phyloP scores from a whole-genome alignment of 169 alveolate genomes.

The Plasmodium relictum region DNA sequence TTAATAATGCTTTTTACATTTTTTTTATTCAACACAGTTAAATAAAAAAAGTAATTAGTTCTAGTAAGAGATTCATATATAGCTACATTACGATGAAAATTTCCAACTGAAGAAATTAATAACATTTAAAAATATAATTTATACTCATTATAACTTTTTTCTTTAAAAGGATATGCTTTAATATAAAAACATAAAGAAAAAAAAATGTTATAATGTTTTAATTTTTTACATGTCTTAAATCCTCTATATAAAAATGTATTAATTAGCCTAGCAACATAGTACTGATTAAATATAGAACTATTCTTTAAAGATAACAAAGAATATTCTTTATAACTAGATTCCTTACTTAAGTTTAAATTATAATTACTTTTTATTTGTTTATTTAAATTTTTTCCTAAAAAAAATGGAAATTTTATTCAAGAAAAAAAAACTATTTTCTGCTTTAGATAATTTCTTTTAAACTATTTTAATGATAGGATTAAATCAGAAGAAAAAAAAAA shows the following conservation, averaged over 20 bases:
- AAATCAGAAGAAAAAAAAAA: neutral
- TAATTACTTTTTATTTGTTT: slow-evolving; percentile 15
- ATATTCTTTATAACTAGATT: slow-evolving; percentile 31
- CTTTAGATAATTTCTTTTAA: neutral
- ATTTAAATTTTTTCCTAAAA: slow-evolving; percentile 17
- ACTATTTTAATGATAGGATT: neutral
- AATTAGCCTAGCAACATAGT: slow-evolving; percentile 46
- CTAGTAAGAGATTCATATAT: slow-evolving; percentile 70
- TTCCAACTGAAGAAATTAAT: slow-evolving; percentile 31
- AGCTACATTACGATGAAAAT: slow-evolving; percentile 56
- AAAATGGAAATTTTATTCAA: slow-evolving; percentile 1
- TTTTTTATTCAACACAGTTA: slow-evolving; percentile 38
- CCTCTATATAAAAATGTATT: slow-evolving; percentile 56
- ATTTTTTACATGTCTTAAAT: slow-evolving; percentile 34
- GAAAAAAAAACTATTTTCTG: slow-evolving; percentile 2
- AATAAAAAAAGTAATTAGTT: slow-evolving; percentile 60
- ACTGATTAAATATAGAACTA: slow-evolving; percentile 71
- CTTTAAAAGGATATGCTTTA: no score
- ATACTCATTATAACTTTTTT: no score
- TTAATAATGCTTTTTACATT: slow-evolving; percentile 40
- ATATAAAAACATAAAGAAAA: neutral
- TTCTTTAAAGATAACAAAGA: slow-evolving; percentile 73
- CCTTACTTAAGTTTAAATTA: slow-evolving; percentile 16
- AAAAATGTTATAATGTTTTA: neutral
- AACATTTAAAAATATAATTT: neutral